Evolutionary conservation across 768 basidiomycete species (phyloP).

Genomic region (Collybiopsis luxurians): DNA sequence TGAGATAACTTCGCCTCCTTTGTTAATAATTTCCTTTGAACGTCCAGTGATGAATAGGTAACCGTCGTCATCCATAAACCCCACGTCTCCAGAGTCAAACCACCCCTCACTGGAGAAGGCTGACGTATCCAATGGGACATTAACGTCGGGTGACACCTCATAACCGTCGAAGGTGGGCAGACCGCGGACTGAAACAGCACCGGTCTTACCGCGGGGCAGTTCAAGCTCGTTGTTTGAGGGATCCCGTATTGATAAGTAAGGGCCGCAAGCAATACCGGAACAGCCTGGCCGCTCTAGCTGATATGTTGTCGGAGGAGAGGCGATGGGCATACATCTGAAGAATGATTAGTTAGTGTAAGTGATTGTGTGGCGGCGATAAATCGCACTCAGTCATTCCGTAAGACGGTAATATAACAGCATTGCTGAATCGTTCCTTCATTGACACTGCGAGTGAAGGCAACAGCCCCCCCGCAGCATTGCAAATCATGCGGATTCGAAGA

Average conservation of each 20-base stretch:
- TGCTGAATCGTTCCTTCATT: constrained; percentile 43
- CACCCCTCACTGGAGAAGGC: constrained; percentile 48
- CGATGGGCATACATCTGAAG: constrained; percentile 48
- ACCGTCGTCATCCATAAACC: constrained; percentile 46
- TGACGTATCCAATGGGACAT: constrained; percentile 41
- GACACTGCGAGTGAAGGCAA: constrained; percentile 48
- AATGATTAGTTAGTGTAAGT: constrained; percentile 5
- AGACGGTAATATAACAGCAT: constrained; percentile 53
- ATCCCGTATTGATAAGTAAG: constrained; percentile 41
- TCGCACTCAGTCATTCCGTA: constrained; percentile 57
- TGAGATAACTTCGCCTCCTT: constrained; percentile 59
- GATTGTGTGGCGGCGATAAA: neutral
- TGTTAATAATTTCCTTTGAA: constrained; percentile 59
- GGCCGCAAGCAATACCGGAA: constrained; percentile 47
- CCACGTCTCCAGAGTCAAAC: constrained; percentile 51
- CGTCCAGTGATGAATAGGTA: constrained; percentile 53
- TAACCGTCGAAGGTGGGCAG: constrained; percentile 52
- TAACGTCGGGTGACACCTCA: constrained; percentile 41
- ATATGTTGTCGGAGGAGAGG: constrained; percentile 41
- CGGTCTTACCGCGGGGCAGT: constrained; percentile 37
- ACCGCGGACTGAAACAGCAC: constrained; percentile 54
- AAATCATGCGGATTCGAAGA: constrained; percentile 42
- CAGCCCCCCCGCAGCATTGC: constrained; percentile 52
- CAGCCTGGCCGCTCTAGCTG: constrained; percentile 43
- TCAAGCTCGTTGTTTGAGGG: constrained; percentile 33